Evolutionary conservation across 306 rosid species (phyloP).

Genomic region (Prunus kanzakura): DNA sequence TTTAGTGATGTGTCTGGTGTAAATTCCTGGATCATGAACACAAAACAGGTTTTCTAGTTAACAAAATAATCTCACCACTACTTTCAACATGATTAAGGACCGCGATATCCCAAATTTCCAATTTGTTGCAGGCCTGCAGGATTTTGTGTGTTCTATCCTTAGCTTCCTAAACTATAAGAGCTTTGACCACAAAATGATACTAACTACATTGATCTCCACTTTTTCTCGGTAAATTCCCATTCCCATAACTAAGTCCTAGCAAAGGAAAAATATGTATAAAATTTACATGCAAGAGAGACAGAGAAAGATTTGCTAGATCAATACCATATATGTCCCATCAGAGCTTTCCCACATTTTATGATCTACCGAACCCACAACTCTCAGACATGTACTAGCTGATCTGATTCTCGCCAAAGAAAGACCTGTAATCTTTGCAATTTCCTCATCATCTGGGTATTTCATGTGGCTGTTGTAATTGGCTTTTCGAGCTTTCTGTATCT

Average conservation of each 20-base stretch:
- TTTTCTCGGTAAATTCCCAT: not conserved
- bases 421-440: slow-evolving; percentile 74
- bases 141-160: not conserved
- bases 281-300: slow-evolving; percentile 1
- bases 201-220: not conserved
- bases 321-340: slow-evolving; percentile 58
- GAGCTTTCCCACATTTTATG: slow-evolving; percentile 57
- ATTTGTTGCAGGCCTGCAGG: not conserved
- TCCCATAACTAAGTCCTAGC: not conserved
- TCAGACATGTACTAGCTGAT: slow-evolving; percentile 65
- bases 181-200: too few species aligned
- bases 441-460: slow-evolving; percentile 55
- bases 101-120: not conserved
- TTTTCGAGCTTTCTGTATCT: slow-evolving; percentile 73
- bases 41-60: slow-evolving; percentile 14
- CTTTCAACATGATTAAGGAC: not conserved
- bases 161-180: not conserved
- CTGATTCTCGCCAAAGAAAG: slow-evolving; percentile 80
- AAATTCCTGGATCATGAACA: slow-evolving; percentile 45
- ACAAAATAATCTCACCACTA: slow-evolving; percentile 1
- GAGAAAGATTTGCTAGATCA: slow-evolving; percentile 12
- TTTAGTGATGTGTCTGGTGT: slow-evolving; percentile 46
- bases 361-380: slow-evolving; percentile 75
- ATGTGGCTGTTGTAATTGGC: slow-evolving; percentile 32
- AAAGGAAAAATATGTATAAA: not conserved